phyloP scores from a whole-genome alignment of 1,139 yeast species.

The Kurtzmaniella quercitrusa region DNA sequence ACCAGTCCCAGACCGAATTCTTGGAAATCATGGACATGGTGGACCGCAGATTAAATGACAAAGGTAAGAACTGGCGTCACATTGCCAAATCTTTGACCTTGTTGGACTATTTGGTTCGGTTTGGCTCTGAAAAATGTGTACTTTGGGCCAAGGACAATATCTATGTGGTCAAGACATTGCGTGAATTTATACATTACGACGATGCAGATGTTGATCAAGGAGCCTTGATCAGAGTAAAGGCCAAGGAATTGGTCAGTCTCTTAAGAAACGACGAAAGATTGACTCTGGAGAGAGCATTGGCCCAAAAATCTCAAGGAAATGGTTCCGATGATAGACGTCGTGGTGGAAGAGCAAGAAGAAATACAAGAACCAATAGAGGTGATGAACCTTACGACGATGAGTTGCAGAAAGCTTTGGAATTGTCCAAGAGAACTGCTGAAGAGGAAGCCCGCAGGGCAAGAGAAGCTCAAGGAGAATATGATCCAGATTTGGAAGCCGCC shows the following conservation, averaged over 20 bases:
- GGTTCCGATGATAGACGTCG: conserved; percentile 21
- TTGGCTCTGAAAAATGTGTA: conserved; percentile 88
- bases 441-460: conserved; percentile 46
- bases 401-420: conserved; percentile 75
- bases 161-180: conserved; percentile 82
- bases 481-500: conserved; percentile 77
- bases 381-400: conserved; percentile 71
- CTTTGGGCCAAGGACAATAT: conserved; percentile 91
- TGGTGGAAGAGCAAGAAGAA: conserved; percentile 17
- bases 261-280: conserved; percentile 83
- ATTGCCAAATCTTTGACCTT: conserved; percentile 88
- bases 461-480: conserved; percentile 46
- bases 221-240: conserved; percentile 82
- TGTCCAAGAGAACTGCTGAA: conserved; percentile 78
- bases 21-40: conserved; percentile 94
- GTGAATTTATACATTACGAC: conserved; percentile 86
- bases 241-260: conserved; percentile 79
- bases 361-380: conserved; percentile 14
- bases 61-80: conserved; percentile 98
- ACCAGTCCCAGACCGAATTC: conserved; percentile 67
- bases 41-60: conserved; percentile 89
- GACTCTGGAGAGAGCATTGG: conserved; percentile 62
- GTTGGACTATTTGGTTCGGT: conserved; percentile 80
- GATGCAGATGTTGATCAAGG: conserved; percentile 86
- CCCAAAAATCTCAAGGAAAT: conserved; percentile 18